Percentiles rank a stretch among this genome's conserved stretches.
These are phyloP conservation scores for Capsicum pubescens DNA, from an alignment of 257 asterid genomes.

Conservation along the genomic window DNA sequence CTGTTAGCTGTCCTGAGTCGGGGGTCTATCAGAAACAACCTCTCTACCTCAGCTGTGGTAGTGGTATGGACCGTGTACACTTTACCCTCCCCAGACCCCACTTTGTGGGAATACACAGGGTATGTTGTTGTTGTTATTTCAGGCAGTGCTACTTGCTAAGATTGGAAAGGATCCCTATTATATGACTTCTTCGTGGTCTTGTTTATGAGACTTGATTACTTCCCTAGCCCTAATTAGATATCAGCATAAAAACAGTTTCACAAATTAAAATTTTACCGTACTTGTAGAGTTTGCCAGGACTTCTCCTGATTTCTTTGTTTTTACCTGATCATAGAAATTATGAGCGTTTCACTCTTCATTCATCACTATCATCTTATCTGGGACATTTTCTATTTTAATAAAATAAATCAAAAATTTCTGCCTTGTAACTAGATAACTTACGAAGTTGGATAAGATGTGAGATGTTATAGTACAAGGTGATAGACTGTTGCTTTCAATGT, in stretches of 20 bases:
- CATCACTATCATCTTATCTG: conserved; percentile 11
- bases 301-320: neutral
- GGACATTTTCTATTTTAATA: neutral
- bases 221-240: neutral
- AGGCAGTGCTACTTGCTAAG: too few relatives aligned
- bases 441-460: neutral
- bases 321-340: neutral
- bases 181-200: neutral
- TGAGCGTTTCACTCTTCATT: neutral
- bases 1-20: too few relatives aligned
- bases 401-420: conserved; percentile 11
- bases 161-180: neutral
- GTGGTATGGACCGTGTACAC: too few relatives aligned
- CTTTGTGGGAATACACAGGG: too few relatives aligned
- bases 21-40: too few relatives aligned
- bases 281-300: neutral
- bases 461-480: neutral
- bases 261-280: neutral
- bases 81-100: too few relatives aligned
- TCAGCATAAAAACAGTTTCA: neutral
- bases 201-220: neutral
- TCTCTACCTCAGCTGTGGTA: too few relatives aligned
- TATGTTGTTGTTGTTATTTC: too few relatives aligned
- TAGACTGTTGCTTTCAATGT: neutral
- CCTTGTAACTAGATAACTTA: neutral